Percentiles rank a stretch among this genome's conserved stretches.
Conservation (phyloP, 129 eudicot species). For the Daucus carota region DH1_v3.0 NC_030386.2:7194001-7194500, state of each 20-base stretch:
- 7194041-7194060: slow-evolving; percentile 62
- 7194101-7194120: slow-evolving; percentile 98
- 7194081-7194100: slow-evolving; percentile 88
- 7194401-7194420: background rate
- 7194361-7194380: background rate
- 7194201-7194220: background rate
- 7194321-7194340: slow-evolving; percentile 80
- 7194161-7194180: slow-evolving; percentile 5
- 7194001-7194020: background rate
- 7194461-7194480: background rate
- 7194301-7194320: slow-evolving; percentile 86
- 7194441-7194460: background rate
- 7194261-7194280: slow-evolving; percentile 93
- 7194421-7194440: background rate
- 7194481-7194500: background rate
- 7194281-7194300: slow-evolving; percentile 97
- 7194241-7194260: slow-evolving; percentile 65
- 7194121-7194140: slow-evolving; percentile 99
- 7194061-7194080: slow-evolving; percentile 95
- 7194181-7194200: background rate
- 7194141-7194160: slow-evolving; percentile 49
- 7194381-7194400: slow-evolving; percentile 1
- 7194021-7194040: slow-evolving; percentile 12
- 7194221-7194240: slow-evolving; percentile 1
- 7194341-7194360: slow-evolving; percentile 88